Base-by-base conservation (phyloP, 1,284 basidiomycete genomes). In the Ceratobasidium theobromae region DNA sequence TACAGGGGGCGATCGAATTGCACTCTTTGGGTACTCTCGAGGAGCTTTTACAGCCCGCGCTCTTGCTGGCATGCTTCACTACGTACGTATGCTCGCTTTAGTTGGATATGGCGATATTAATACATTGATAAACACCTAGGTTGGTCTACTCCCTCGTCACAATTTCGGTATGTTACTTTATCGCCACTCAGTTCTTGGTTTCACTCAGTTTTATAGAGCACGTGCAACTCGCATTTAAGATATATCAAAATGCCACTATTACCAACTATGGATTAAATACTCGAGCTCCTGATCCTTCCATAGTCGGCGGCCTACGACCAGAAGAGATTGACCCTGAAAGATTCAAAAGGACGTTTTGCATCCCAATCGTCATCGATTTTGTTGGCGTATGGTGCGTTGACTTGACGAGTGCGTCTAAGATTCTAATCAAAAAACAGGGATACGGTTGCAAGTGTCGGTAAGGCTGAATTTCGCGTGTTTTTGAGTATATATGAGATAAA, bases 311-410 rank as follows among this genome's bases (percentile, higher is more conserved):
- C n/a, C n/a, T n/a, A n/a, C n/a, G 38, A 12, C 32, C 58, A 25
- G 14, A 49, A 30, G 35, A 62, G 9, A 33, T 51, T 11, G 58
- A 62, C 25, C 58, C 65, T 27, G 49, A 65, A 5, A 46, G 51
- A 11, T 70, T 69, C 52, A 69, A 70, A 53, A 32, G 45, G 16
- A 64, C 69, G 0, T 69, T 70, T 38, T 70, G 60, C n/a, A 57
- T 40, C 4, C 33, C 51, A 12, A 62, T 70, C 14, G 46, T 28
- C 1, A 54, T 70, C 14, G 60, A 69, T 25, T 70, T 70, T 27
- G 48, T 70, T 4, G 69, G 69, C 11, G 66, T 69, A 3, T 70
- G 69, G 69, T 69, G 8, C 12, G 68, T 43, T 14, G 21, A 23
- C 30, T 28, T 53, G n/a, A 23, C 30, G 18, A 8, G 12, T 11